Base-by-base conservation (phyloP, 805 yeast species). In the Wickerhamiella musiphila region DNA sequence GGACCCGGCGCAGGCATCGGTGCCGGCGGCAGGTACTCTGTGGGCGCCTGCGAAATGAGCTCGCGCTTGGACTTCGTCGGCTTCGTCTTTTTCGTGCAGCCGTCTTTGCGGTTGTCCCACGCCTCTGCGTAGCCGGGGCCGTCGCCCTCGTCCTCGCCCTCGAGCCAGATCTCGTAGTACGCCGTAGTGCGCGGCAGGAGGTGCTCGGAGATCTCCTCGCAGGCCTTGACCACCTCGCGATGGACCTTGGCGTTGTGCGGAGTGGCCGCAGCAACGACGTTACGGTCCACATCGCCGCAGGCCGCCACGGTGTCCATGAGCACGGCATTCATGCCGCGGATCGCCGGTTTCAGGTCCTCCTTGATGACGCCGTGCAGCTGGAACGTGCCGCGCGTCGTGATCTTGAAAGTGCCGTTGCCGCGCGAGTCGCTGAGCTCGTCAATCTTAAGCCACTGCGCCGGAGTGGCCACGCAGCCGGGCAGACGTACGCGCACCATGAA, bases 211-310 rank as follows among this genome's bases (percentile, higher is more conserved):
- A 86, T 71, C 19, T 57, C 55, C 23, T 68, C 51, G 20, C 86
- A 81, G 29, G 67, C 57, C 9, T 63, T 60, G 26, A 73, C 66
- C 42, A 86, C 66, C 58, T 84, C 84, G 20, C 59, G 56, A 53
- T 86, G 95, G 33, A 86, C 66, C 49, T 73, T 72, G 32, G 83
- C 78, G 51, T 82, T 82, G 19, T 67, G 68, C 12, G 95, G 95
- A 20, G 81, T 62, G n/a, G 94, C 93, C 37, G 86, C 69, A 34
- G 78, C 67, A 74, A 84, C 86, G 27, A 86, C 94, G 52, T 86
- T 86, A 68, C 96, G 77, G 61, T 81, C 79, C 27, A 86, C 96
- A 61, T 86, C 96, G 64, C 96, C 96, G 65, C 95, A 86, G 1
- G 96, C 96, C 38, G 93, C 96, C 37, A 86, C 67, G 6, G 95